phyloP scores from a whole-genome alignment of 1,284 basidiomycete genomes.

The Cryptococcus sp. region DNA sequence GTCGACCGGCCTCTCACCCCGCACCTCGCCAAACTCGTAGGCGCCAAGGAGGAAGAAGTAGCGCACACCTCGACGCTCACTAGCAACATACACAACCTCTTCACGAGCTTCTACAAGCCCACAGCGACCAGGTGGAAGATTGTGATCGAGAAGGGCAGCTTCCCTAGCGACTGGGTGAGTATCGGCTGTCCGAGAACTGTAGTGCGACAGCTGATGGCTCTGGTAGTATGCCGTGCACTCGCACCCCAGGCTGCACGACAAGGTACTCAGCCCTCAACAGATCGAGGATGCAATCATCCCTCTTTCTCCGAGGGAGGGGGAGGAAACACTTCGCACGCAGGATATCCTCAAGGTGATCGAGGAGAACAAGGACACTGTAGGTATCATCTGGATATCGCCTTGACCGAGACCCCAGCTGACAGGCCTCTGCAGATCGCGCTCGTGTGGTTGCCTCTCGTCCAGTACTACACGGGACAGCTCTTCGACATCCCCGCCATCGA shows the following conservation, averaged over 20 bases:
- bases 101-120: conserved; percentile 91
- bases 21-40: conserved; percentile 77
- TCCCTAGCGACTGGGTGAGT: conserved; percentile 89
- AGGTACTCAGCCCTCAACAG: conserved; percentile 61
- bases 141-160: conserved; percentile 88
- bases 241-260: conserved; percentile 72
- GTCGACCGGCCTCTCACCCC: conserved; percentile 71
- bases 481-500: conserved; percentile 86
- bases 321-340: conserved; percentile 80
- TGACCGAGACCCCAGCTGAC: neutral
- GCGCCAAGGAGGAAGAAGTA: conserved; percentile 82
- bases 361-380: conserved; percentile 59
- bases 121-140: conserved; percentile 81
- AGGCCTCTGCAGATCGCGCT: conserved; percentile 63
- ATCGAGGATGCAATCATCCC: conserved; percentile 64
- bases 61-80: conserved; percentile 93
- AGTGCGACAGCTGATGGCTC: neutral
- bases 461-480: conserved; percentile 97
- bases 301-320: conserved; percentile 72
- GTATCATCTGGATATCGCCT: conserved; percentile 5
- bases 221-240: conserved; percentile 88
- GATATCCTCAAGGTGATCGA: conserved; percentile 80
- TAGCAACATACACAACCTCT: conserved; percentile 89
- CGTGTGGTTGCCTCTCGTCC: conserved; percentile 84
- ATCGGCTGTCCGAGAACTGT: neutral